These are phyloP conservation scores for Pythium brachiatum DNA, from an alignment of 352 stramenopile genomes.

Conservation along the genomic window DNA sequence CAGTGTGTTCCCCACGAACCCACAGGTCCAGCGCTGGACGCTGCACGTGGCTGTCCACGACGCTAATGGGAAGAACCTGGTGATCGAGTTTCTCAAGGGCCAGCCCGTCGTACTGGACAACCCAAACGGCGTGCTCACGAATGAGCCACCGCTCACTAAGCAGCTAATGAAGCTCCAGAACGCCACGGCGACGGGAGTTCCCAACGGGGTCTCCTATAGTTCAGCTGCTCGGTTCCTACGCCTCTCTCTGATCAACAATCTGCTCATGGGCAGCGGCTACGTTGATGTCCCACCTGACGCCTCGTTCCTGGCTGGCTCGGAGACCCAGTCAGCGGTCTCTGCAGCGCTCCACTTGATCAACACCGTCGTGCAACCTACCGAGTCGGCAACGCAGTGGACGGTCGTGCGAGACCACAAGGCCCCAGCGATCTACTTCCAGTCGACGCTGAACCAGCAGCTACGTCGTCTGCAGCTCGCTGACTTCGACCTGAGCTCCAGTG, in stretches of 20 bases:
- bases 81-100: slow-evolving; percentile 60
- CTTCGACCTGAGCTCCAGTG: slow-evolving; percentile 38
- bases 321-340: neutral
- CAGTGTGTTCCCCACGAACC: slow-evolving; percentile 10
- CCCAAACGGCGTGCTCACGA: slow-evolving; percentile 54
- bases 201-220: neutral
- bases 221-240: neutral
- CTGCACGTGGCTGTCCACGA: slow-evolving; percentile 61
- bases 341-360: neutral
- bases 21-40: slow-evolving; percentile 20
- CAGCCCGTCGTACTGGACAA: slow-evolving; percentile 49
- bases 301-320: neutral
- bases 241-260: neutral
- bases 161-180: slow-evolving; percentile 36
- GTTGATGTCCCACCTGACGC: neutral
- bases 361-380: neutral
- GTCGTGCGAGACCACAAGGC: slow-evolving; percentile 55
- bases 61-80: slow-evolving; percentile 42
- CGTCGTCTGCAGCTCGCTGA: slow-evolving; percentile 46
- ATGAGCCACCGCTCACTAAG: slow-evolving; percentile 46
- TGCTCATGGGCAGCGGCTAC: neutral
- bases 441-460: slow-evolving; percentile 53
- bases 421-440: slow-evolving; percentile 53
- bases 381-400: slow-evolving; percentile 43
- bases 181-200: slow-evolving; percentile 1